Conservation (phyloP, 2,329 filamentous ascomycete genomes). For the Pleoardoris graminearum region DNA sequence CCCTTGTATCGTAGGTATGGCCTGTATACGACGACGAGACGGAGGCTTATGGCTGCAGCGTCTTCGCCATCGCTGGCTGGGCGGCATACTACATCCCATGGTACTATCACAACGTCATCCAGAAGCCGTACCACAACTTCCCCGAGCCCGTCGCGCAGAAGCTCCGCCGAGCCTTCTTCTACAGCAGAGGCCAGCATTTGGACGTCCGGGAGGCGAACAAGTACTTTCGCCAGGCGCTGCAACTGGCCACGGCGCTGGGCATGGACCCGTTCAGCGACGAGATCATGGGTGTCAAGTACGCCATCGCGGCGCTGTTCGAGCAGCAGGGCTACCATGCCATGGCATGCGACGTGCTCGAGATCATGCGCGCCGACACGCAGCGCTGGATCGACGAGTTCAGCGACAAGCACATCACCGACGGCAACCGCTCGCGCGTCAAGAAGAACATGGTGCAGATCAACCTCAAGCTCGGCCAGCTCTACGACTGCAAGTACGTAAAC, state of each 20-base stretch:
- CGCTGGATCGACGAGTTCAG: constrained; percentile 53
- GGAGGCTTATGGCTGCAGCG: constrained; percentile 27
- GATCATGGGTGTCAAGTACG: constrained; percentile 84
- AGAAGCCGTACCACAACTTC: constrained; percentile 58
- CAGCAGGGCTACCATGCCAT: constrained; percentile 70
- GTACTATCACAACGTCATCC: constrained; percentile 53
- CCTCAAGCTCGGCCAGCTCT: constrained; percentile 84
- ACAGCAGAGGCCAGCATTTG: constrained; percentile 66
- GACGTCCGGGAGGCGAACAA: constrained; percentile 78
- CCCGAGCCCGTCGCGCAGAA: constrained; percentile 75
- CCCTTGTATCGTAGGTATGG: constrained; percentile 30
- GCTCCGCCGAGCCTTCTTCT: constrained; percentile 83
- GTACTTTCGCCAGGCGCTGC: constrained; percentile 79
- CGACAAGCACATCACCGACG: constrained; percentile 45
- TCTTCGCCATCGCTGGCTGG: constrained; percentile 45
- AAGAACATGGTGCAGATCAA: constrained; percentile 74
- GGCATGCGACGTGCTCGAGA: constrained; percentile 76
- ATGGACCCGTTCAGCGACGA: constrained; percentile 92
- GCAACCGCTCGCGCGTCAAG: constrained; percentile 66
- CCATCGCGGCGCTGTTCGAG: constrained; percentile 79
- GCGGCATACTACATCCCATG: constrained; percentile 50
- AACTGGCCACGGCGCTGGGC: constrained; percentile 70
- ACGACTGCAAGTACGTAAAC: constrained; percentile 74
- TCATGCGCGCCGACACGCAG: constrained; percentile 70
- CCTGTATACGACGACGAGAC: background rate